These are phyloP conservation scores for Dendrobium catenatum DNA, from an alignment of 106 monocot genomes.

Conservation along the genomic window DNA sequence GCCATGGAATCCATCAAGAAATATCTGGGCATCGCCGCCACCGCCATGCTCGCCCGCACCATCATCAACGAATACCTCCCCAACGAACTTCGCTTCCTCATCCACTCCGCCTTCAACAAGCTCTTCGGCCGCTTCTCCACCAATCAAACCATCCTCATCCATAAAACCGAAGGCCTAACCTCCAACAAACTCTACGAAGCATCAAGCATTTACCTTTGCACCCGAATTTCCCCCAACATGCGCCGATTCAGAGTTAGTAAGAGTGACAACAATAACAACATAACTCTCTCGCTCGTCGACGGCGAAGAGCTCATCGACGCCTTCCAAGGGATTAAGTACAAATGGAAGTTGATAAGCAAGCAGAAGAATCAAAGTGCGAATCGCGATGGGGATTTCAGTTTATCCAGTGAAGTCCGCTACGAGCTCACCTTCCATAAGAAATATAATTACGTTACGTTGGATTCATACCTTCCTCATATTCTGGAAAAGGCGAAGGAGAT, in stretches of 20 bases:
- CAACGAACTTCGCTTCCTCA: constrained; percentile 9
- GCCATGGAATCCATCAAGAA: constrained; percentile 10
- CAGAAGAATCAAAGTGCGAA: not conserved
- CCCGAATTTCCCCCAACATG: constrained; percentile 11
- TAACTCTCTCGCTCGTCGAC: constrained; percentile 12
- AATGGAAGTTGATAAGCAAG: constrained; percentile 16
- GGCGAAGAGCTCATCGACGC: constrained; percentile 29
- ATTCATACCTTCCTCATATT: constrained; percentile 21
- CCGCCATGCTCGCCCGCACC: constrained; percentile 17
- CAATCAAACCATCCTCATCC: constrained; percentile 21
- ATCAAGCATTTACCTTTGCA: constrained; percentile 14
- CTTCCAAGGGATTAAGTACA: constrained; percentile 25
- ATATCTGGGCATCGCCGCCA: constrained; percentile 17
- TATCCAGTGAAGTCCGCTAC: not conserved
- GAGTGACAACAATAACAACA: not conserved
- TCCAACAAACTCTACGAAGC: constrained; percentile 27
- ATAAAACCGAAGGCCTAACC: constrained; percentile 11
- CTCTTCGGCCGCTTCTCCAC: constrained; percentile 13
- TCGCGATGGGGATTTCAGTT: not conserved
- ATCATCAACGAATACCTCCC: constrained; percentile 29
- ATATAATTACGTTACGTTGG: constrained; percentile 18
- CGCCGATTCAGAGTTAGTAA: constrained; percentile 19
- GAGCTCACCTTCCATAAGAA: constrained; percentile 35
- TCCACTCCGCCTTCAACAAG: not conserved
- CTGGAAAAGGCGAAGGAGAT: constrained; percentile 14